Base-by-base conservation (phyloP, 805 yeast genomes). In the Kodamaea kaohsiungensis region DNA sequence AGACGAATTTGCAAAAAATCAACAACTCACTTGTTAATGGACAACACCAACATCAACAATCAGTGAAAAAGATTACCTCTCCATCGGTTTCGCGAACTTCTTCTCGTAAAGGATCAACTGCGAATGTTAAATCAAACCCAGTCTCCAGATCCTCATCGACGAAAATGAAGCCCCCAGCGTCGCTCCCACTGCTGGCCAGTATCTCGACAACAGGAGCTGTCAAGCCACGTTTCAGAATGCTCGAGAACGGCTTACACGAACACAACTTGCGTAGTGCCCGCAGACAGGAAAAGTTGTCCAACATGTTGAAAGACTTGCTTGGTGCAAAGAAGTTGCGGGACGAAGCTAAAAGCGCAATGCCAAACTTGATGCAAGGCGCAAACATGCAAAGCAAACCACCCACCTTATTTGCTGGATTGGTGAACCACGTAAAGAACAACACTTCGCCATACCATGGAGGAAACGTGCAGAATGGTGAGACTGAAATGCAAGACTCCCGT, bases 231-330 rank as follows among this genome's bases (percentile, higher is more conserved):
- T 86, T 86, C 64, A 61, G 73, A 17, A 70, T 85, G 64, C 71
- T 74, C 49, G 90, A 85, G 48, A 87, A 86, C 60, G 96, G 96
- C 3, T 59, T 72, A 10, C 99, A 93, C 69, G 89, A 83, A 63
- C 99, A 93, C 69, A 84, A 84, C 65, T 75, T 93, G 56, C 80
- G 84, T 55, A 85, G 87, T 45, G 86, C 93, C 7, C 87, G 85
- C 66, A 76, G 96, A 61, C 93, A 88, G 67, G 96, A 88, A 64
- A 88, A 88, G 61, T 67, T 88, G 38, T 79, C 86, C 7, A 84
- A 84, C 56, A 87, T 88, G 91, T 76, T 88, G 57, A 88, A 87
- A 63, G 90, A 86, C 65, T 77, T 87, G 61, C 67, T 88, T n/a
- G 91, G 90, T 9, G 89, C 88, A 1, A 86, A 86, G 57, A 86